Conservation (phyloP, 805 yeast species). For the Ogataea populi-albae region DNA sequence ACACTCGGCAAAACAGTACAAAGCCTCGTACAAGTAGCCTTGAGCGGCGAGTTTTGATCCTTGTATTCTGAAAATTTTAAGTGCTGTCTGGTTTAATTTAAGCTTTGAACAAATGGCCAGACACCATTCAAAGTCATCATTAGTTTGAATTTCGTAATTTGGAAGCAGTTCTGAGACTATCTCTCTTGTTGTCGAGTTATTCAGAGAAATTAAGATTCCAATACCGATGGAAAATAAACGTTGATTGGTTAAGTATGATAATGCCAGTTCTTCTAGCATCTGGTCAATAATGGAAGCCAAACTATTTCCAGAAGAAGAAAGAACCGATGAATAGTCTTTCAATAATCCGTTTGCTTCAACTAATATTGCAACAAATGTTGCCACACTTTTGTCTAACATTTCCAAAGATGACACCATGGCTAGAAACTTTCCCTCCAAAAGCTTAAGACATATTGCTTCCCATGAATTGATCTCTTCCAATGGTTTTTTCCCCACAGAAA, state of each 20-base stretch:
- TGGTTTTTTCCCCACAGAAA: constrained; percentile 34
- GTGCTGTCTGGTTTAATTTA: constrained; percentile 56
- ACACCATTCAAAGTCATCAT: constrained; percentile 80
- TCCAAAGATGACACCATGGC: constrained; percentile 59
- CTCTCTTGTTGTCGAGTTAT: constrained; percentile 40
- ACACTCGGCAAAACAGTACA: constrained; percentile 61
- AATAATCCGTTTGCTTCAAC: constrained; percentile 64
- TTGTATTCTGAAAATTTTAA: constrained; percentile 50
- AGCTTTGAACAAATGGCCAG: constrained; percentile 68
- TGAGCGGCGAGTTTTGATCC: constrained; percentile 36
- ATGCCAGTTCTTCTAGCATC: constrained; percentile 53
- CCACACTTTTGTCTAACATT: constrained; percentile 57
- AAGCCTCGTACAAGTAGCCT: constrained; percentile 51
- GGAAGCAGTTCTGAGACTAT: constrained; percentile 60
- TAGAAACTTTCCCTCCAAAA: constrained; percentile 54
- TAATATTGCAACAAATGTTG: constrained; percentile 59
- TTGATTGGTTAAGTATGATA: constrained; percentile 50
- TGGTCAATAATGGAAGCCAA: constrained; percentile 26
- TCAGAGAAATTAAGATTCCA: constrained; percentile 54
- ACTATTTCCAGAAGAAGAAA: constrained; percentile 10
- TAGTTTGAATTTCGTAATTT: constrained; percentile 55
- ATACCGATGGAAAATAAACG: constrained; percentile 64
- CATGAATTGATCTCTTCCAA: constrained; percentile 42
- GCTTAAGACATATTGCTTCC: constrained; percentile 55
- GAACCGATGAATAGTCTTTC: constrained; percentile 32